phyloP scores from a whole-genome alignment of 2,329 filamentous ascomycete species.

The Aspergillus pseudoterreus region DNA sequence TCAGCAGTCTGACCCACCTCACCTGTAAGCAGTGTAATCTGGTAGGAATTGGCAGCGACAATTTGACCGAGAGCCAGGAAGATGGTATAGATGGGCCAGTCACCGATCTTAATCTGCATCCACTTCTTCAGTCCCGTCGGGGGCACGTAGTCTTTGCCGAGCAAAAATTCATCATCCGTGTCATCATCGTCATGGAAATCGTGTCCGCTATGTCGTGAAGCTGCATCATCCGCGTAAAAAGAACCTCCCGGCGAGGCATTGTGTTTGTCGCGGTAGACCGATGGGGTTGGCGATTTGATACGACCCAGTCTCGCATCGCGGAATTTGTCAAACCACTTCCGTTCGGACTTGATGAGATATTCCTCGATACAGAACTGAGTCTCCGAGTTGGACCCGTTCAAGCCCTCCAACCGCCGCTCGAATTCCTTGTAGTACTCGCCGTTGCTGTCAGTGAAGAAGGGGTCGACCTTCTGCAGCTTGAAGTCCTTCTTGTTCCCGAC shows the following conservation, averaged over 20 bases:
- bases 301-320: constrained; percentile 57
- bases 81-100: constrained; percentile 62
- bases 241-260: constrained; percentile 35
- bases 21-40: constrained; percentile 63
- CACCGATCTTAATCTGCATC: constrained; percentile 55
- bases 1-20: constrained; percentile 57
- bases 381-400: constrained; percentile 58
- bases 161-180: constrained; percentile 51
- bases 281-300: constrained; percentile 39
- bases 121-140: constrained; percentile 55
- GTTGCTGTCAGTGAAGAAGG: constrained; percentile 63
- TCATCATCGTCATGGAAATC: constrained; percentile 27
- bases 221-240: constrained; percentile 38
- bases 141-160: constrained; percentile 54
- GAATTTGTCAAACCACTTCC: constrained; percentile 62
- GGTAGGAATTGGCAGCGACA: constrained; percentile 64
- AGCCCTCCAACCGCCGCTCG: constrained; percentile 52
- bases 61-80: constrained; percentile 62
- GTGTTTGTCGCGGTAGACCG: constrained; percentile 29
- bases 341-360: constrained; percentile 62
- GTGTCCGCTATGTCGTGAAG: constrained; percentile 32
- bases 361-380: constrained; percentile 61
- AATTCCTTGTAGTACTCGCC: constrained; percentile 60
- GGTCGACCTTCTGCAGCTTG: constrained; percentile 64
- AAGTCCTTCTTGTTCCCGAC: constrained; percentile 60